phyloP scores from a whole-genome alignment of 2,329 filamentous ascomycete genomes.

The Calonectria multiphialidica region DNA sequence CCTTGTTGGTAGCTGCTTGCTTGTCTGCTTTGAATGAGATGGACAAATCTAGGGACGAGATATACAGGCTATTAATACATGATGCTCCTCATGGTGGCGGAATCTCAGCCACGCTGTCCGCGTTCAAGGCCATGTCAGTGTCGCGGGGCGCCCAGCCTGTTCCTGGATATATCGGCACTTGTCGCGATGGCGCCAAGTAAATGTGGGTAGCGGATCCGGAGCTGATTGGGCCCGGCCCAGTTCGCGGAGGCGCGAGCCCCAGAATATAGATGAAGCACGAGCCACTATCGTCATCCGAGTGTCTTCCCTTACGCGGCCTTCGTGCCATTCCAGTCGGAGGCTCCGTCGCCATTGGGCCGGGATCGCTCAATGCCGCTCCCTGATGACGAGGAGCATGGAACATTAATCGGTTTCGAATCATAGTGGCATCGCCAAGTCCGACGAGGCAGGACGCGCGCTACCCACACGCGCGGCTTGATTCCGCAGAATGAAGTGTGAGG shows the following conservation, averaged over 20 bases:
- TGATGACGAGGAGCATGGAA: background rate
- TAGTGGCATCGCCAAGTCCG: background rate
- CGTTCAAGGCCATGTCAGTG: background rate
- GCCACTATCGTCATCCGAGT: slow-evolving; percentile 3
- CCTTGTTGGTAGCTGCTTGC: background rate
- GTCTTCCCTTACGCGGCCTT: slow-evolving; percentile 1
- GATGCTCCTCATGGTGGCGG: background rate
- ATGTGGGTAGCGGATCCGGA: background rate
- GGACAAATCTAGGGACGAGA: background rate
- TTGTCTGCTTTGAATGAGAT: background rate
- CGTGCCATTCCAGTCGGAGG: background rate
- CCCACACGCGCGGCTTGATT: background rate
- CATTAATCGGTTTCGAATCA: background rate
- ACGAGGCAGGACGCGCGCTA: background rate
- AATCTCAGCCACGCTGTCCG: background rate
- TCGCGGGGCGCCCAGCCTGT: background rate
- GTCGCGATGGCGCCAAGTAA: background rate
- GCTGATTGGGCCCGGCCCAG: background rate
- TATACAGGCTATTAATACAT: background rate
- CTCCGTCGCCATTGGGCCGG: background rate
- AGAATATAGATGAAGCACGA: background rate
- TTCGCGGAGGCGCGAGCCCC: background rate
- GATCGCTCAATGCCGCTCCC: background rate
- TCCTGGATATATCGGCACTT: background rate
- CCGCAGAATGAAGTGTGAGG: background rate